phyloP scores from a whole-genome alignment of 805 yeast genomes.

The Saccharomycopsis microspora region DNA sequence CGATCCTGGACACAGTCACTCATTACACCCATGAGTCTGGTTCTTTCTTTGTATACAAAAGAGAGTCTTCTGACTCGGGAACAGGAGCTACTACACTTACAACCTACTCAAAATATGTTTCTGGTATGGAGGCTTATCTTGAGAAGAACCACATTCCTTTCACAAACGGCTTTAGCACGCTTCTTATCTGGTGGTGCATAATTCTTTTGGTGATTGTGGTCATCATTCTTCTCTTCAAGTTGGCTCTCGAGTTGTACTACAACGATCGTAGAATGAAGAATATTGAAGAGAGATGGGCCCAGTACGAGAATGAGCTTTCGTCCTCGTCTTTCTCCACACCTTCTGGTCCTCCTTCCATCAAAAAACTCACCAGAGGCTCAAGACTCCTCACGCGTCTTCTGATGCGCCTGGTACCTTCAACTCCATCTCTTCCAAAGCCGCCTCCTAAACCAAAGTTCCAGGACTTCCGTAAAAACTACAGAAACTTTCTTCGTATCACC shows the following conservation, averaged over 20 bases:
- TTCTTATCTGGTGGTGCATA: conserved; percentile 23
- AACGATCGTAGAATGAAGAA: conserved; percentile 9
- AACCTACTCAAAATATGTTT: conserved; percentile 17
- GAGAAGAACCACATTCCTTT: conserved; percentile 22
- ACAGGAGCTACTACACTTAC: conserved; percentile 2
- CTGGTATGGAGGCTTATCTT: conserved; percentile 22
- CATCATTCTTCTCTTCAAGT: conserved; percentile 19
- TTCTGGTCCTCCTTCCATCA: no score
- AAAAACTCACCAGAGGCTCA: neutral
- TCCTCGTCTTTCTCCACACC: no score
- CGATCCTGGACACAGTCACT: neutral
- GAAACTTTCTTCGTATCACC: conserved; percentile 18
- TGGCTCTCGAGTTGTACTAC: conserved; percentile 18
- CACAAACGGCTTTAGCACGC: conserved; percentile 23
- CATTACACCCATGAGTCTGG: neutral
- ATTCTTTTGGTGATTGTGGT: conserved; percentile 18
- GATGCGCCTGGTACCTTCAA: neutral
- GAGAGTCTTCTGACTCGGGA: neutral
- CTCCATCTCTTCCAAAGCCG: neutral
- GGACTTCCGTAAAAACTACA: conserved; percentile 19
- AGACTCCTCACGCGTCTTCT: conserved; percentile 10
- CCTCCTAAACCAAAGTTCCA: conserved; percentile 15
- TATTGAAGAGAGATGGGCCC: conserved; percentile 6
- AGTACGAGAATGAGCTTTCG: conserved; percentile 3
- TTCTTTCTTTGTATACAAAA: neutral